Percentiles rank a stretch among this genome's conserved stretches.
Conservation (phyloP, 768 basidiomycete genomes). For the Melanogaster broomeanus region DNA sequence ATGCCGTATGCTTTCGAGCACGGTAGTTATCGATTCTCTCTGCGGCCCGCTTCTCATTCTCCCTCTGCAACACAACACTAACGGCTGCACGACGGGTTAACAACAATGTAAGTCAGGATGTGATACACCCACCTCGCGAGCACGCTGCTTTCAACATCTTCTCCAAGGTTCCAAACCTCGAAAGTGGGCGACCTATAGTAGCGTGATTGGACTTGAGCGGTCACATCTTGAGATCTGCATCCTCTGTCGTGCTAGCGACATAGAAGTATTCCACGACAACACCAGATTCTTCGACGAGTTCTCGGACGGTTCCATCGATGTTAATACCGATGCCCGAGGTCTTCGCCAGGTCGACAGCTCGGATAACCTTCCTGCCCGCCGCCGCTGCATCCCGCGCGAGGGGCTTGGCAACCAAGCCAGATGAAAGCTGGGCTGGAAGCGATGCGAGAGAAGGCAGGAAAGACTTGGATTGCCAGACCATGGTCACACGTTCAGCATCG, state of each 20-base stretch:
- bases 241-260: slow-evolving; percentile 15
- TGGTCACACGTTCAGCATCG: slow-evolving; percentile 30
- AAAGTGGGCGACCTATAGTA: slow-evolving; percentile 16
- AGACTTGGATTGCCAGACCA: too few species aligned
- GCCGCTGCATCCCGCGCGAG: too few species aligned
- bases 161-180: too few species aligned
- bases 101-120: too few species aligned
- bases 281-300: slow-evolving; percentile 16
- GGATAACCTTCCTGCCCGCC: too few species aligned
- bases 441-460: slow-evolving; percentile 21
- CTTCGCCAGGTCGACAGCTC: slow-evolving; percentile 22
- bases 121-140: too few species aligned
- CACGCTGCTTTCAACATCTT: too few species aligned
- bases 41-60: too few species aligned
- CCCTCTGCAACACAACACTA: too few species aligned
- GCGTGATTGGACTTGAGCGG: slow-evolving; percentile 11
- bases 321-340: slow-evolving; percentile 15
- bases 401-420: slow-evolving; percentile 16
- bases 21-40: too few species aligned
- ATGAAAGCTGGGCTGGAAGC: not conserved
- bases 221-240: slow-evolving; percentile 26
- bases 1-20: too few species aligned
- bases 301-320: slow-evolving; percentile 14
- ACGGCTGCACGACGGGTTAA: too few species aligned
- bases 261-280: slow-evolving; percentile 21